Evolutionary conservation across 129 eudicot species (phyloP), one percentile per base, ranked within the genome.

Genomic region (sunflower (Helianthus annuus)): DNA sequence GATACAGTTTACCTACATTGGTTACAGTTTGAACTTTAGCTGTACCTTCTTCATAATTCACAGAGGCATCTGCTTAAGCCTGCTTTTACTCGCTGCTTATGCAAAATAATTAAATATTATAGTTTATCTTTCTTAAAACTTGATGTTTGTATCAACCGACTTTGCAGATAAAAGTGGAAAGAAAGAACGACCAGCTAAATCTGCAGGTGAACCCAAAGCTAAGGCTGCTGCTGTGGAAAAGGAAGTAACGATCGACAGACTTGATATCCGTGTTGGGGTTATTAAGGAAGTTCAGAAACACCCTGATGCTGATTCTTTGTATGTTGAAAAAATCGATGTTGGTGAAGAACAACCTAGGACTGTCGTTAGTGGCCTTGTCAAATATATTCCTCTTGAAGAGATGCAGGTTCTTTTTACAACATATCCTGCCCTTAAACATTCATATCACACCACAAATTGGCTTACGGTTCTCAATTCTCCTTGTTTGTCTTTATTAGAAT

Each of bases 241-340:
- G 52, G 98, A 88, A 68, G 74, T 94, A 62, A 69, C 97, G 6
- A 84, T 94, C 54, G 72, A 83, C 68, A 94, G 98, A 74, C 91
- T 94, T 68, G 96, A 94, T 78, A 90, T 94, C 68, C 98, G 98
- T 72, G 97, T 94, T 70, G 98, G 97, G 55, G 85, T 87, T 69
- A 94, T 94, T 38, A 94, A 78, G 27, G 85, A 86, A 75, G 98
- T 83, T 75, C 79, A 90, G 75, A 90, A 94, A 66, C 98, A 94
- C 83, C 97, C 98, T 48, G 97, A 90, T 90, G 98, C 98, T 66
- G 98, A 94, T 81, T 85, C 98, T 64, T 79, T 94, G 54, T 94
- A 94, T 24, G 97, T 90, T 45, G 98, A 94, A 75, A 91, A 94
- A 82, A 94, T 94, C 72, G 98, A 94, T 52, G 93, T 94, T 64